These are phyloP conservation scores for Ustilago crameri DNA, from an alignment of 1,284 basidiomycete genomes.

Conservation along the genomic window DNA sequence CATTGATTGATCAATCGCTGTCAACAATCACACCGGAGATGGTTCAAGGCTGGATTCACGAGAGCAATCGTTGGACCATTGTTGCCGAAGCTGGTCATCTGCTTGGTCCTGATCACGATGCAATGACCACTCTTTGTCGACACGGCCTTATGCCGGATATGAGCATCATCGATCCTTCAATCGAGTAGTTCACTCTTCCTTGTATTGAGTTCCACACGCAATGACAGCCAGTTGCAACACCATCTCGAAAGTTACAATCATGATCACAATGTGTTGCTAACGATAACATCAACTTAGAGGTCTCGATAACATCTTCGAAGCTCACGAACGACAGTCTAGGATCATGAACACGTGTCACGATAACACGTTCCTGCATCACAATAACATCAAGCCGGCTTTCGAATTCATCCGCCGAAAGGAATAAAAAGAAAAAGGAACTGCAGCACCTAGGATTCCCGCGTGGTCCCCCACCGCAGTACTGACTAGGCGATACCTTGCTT, in stretches of 20 bases:
- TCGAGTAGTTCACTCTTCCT: too few relatives aligned
- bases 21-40: not conserved
- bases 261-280: too few relatives aligned
- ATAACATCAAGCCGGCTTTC: too few relatives aligned
- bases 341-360: too few relatives aligned
- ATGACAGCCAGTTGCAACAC: too few relatives aligned
- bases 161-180: too few relatives aligned
- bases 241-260: too few relatives aligned
- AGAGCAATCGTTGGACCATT: not conserved
- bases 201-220: too few relatives aligned
- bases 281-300: too few relatives aligned
- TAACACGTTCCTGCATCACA: too few relatives aligned
- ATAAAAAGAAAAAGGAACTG: conserved; percentile 71
- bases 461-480: conserved; percentile 87
- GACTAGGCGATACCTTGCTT: conserved; percentile 82
- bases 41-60: not conserved
- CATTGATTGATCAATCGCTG: not conserved
- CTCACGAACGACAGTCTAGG: too few relatives aligned
- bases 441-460: conserved; percentile 83
- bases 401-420: not conserved
- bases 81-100: not conserved
- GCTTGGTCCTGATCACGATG: conserved; percentile 1
- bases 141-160: not conserved
- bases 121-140: not conserved
- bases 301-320: too few relatives aligned